Conservation (phyloP, 2,329 filamentous ascomycete species). For the Penicillium sp. region DNA sequence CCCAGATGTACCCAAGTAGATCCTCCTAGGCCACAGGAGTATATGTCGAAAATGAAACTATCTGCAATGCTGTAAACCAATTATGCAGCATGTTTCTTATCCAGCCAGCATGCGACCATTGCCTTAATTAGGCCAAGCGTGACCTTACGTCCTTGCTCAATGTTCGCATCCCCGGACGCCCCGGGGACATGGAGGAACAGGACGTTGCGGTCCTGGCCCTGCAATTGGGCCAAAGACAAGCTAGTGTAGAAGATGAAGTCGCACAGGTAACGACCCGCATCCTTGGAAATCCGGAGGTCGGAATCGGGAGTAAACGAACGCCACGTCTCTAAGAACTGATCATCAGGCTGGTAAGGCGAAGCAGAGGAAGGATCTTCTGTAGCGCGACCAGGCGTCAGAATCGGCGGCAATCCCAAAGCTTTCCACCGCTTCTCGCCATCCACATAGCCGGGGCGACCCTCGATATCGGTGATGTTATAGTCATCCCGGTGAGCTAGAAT, state of each 20-base stretch:
- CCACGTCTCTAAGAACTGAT: conserved; percentile 38
- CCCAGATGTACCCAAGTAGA: not conserved
- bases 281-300: conserved; percentile 60
- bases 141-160: conserved; percentile 42
- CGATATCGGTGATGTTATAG: conserved; percentile 70
- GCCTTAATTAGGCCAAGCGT: conserved; percentile 46
- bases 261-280: conserved; percentile 72
- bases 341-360: conserved; percentile 33
- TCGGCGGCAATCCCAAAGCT: conserved; percentile 48
- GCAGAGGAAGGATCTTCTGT: conserved; percentile 9
- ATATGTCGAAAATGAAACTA: not conserved
- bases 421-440: conserved; percentile 55
- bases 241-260: conserved; percentile 77
- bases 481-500: conserved; percentile 67
- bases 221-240: conserved; percentile 48
- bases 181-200: conserved; percentile 73
- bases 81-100: conserved; percentile 19
- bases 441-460: conserved; percentile 49
- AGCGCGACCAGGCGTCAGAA: conserved; percentile 53
- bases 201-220: conserved; percentile 46
- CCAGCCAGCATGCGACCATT: conserved; percentile 43
- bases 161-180: conserved; percentile 50
- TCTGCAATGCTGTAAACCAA: not conserved
- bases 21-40: not conserved
- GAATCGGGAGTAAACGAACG: conserved; percentile 31